Evolutionary conservation across 2,329 filamentous ascomycete species (phyloP), one percentile per base, ranked within the genome.

Genomic region (Huntiella omanensis): DNA sequence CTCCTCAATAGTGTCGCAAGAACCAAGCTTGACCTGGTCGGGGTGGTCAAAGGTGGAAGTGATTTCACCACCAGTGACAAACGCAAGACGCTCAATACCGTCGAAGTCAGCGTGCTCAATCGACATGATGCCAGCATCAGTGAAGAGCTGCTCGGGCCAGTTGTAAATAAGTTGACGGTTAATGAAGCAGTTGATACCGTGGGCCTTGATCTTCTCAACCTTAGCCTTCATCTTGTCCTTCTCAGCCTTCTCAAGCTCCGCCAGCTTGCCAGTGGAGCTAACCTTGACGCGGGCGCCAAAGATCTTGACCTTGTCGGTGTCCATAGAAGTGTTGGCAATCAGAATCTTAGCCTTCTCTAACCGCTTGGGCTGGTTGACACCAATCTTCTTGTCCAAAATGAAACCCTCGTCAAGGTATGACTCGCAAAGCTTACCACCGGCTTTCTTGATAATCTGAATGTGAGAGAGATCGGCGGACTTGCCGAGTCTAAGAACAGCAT

Each of bases 271-370:
- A 3, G 91, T 98, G 32, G 85, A 88, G 55, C 84, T 83, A 50
- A 98, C 91, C 73, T 96, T 96, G 57, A 98, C 85, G 50, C 88
- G 77, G 12, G 91, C 91, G 52, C 91, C 91, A 57, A 98, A 98
- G 57, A 98, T 96, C 74, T 98, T 98, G 68, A 98, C 84, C 72
- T 98, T 98, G 67, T 98, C 91, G 33, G 91, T 98, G 64, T 98
- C 91, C 91, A 98, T 98, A 10, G 87, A 83, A 7, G 91, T 98
- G 67, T 98, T 98, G 53, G 91, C 91, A 16, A 98, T 83, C 48
- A 98, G 66, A 54, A 98, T 98, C 70, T 96, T 98, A 54, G 88
- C 91, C 62, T 98, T 96, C 63, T 96, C 88, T 57, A 98, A 70
- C 49, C 86, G 74, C 72, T 96, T 96, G 46, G 91, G 91, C 64